Evolutionary conservation across 1,284 basidiomycete genomes (phyloP), one percentile per base, ranked within the genome.

Genomic region (Boletus mariae): DNA sequence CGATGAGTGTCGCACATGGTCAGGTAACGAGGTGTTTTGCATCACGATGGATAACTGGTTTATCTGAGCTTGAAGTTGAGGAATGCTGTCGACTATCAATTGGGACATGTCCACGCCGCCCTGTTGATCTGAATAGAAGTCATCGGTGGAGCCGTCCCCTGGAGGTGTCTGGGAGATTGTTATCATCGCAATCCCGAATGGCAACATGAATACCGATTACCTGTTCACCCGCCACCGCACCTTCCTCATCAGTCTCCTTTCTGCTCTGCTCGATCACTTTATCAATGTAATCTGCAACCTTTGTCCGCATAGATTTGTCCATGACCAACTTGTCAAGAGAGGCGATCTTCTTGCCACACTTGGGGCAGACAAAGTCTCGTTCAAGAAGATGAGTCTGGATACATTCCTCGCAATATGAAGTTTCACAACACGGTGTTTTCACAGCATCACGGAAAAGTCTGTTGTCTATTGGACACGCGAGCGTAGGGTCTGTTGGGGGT

Each of bases 371-470:
- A 71, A 97, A 96, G 73, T 95, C 93, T 71, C 92, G 85, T 69
- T 97, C 94, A 57, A 95, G 80, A 49, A 98, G 77, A 72, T 94
- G 81, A 38, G 88, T 92, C 70, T 93, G 88, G 57, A 98, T 90
- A 74, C 94, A 97, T 68, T 97, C 94, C 72, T 97, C 93, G 76
- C 94, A 97, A 73, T 90, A 98, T n/a, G 81, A 69, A 42, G 86
- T 90, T 61, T 82, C 81, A 76, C 94, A 97, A 72, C 94, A 97
- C 3, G 94, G 94, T 4, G 87, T 93, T 71, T 90, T 87, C 64
- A 94, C 89, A 45, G 93, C 91, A 65, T 95, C 92, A 62, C 86
- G 85, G 68, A 94, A 85, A 34, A 97, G 82, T 75, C 87, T 92
- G 71, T 86, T 86, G 79, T 95, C 94, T 65, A 97, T 85, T 8